Base-by-base conservation (phyloP, 805 yeast genomes). In the Yarrowia sp. region DNA sequence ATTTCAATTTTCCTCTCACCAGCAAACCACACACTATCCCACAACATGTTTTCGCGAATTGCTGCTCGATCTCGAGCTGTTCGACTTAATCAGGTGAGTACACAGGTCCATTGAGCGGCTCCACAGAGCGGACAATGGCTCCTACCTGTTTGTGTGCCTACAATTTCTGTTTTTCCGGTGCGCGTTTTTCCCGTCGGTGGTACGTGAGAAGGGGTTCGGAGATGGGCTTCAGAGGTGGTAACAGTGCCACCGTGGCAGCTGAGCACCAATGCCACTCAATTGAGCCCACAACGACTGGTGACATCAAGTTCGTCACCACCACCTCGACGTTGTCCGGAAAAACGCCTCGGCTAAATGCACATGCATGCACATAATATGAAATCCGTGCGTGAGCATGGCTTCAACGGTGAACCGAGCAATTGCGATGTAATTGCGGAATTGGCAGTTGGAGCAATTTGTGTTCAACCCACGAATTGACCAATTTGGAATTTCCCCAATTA, bases 271-370 rank as follows among this genome's bases (percentile, higher is more conserved):
- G 30, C 30, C 30, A 24, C 30, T 24, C 58, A 52, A 52, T 52
- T 52, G 58, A 52, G 58, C 12, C 43, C 47, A 3, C 30, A 24
- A 24, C 30, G 30, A 24, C 7, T 24, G 30, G 30, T 24, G 30
- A 24, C 30, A 24, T 24, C 7, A 24, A 24, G 7, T 24, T 7
- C 24, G 43, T 36, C n/a, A 13, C 20, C 56, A 9, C 36, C 24
- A 15, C 9, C 39, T 55, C 38, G 14, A 14, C 12, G 47, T 40
- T 19, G 64, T 42, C 64, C 64, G 64, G 64, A 58, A 58, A 58
- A 58, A 58, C 64, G 64, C 64, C 64, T 58, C 64, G 64, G 64
- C 50, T 58, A 58, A 58, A 58, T 58, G 64, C 64, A 58, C 64
- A 58, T 58, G 64, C 64, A 58, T 58, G 64, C 64, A 58, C 50